A percentile compares a stretch with the other conserved stretches of the same genome.
phyloP scores from a whole-genome alignment of 129 eudicot species.

The Saussurea involucrata region DNA sequence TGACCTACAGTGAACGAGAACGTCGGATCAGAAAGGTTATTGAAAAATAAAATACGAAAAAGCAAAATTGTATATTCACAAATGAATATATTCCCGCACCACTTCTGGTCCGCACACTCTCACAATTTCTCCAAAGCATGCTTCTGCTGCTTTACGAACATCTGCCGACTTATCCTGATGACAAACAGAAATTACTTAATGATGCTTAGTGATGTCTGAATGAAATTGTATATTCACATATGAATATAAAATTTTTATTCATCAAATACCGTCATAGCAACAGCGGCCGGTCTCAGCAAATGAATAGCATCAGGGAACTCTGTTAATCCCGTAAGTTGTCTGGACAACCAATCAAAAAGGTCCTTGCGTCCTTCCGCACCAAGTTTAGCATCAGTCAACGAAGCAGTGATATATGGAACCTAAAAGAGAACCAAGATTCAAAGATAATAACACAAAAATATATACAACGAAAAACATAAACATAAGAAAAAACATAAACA shows the following conservation, averaged over 20 bases:
- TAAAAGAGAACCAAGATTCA: conserved; percentile 16
- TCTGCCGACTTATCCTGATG: conserved; percentile 95
- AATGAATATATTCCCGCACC: conserved; percentile 63
- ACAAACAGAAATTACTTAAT: conserved; percentile 15
- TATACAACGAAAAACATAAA: not conserved
- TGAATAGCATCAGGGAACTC: conserved; percentile 86
- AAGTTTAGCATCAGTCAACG: conserved; percentile 83
- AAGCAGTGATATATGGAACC: conserved; percentile 83
- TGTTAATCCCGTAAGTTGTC: conserved; percentile 60
- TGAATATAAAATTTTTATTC: not conserved
- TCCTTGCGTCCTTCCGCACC: conserved; percentile 99
- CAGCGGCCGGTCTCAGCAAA: conserved; percentile 73
- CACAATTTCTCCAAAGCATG: conserved; percentile 75
- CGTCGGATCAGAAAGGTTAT: not conserved
- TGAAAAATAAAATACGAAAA: not conserved
- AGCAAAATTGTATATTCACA: not conserved
- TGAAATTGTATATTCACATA: not conserved
- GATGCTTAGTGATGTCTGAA: not conserved
- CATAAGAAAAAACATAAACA: too few relatives aligned
- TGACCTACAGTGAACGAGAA: conserved; percentile 45
- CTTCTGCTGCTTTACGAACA: conserved; percentile 97
- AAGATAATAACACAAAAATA: not conserved
- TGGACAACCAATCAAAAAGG: conserved; percentile 94
- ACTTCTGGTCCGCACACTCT: conserved; percentile 81
- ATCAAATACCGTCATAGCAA: conserved; percentile 81